Conservation (phyloP, 1,284 basidiomycete species). For the Ceratobasidium sp. region DNA sequence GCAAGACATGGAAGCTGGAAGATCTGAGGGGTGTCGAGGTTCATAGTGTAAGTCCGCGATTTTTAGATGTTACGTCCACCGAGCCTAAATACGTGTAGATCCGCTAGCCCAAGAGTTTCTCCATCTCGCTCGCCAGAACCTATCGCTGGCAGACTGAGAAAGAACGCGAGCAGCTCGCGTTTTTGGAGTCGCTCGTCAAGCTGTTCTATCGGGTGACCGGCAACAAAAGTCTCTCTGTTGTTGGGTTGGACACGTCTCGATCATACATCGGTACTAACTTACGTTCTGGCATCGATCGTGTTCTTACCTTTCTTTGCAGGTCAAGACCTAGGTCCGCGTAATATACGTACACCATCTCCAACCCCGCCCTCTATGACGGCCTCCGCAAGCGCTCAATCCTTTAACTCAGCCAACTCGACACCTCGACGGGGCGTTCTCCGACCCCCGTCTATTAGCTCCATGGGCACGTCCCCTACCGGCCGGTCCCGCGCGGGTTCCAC, state of each 20-base stretch:
- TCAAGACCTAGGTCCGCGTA: background rate
- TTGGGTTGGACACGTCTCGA: constrained; percentile 38
- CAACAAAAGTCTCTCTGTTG: constrained; percentile 58
- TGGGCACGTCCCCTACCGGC: constrained; percentile 14
- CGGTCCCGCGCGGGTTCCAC: constrained; percentile 36
- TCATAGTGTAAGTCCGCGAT: constrained; percentile 68
- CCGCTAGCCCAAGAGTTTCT: constrained; percentile 74
- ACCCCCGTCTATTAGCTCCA: constrained; percentile 37
- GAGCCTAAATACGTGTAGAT: constrained; percentile 25
- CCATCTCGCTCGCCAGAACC: constrained; percentile 84
- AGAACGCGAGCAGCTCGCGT: constrained; percentile 75
- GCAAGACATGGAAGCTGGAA: constrained; percentile 93
- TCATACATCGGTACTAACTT: constrained; percentile 26
- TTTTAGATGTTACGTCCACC: background rate
- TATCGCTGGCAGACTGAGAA: constrained; percentile 91
- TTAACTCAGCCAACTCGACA: constrained; percentile 14
- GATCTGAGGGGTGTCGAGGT: constrained; percentile 88
- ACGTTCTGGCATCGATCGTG: background rate
- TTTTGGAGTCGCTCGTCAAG: constrained; percentile 76
- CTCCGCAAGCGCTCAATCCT: constrained; percentile 34
- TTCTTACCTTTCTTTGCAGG: background rate
- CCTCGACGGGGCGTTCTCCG: constrained; percentile 37
- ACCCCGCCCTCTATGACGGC: constrained; percentile 28
- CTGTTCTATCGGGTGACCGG: constrained; percentile 76
- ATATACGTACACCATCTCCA: constrained; percentile 25